Base-by-base conservation (phyloP, 2,329 filamentous ascomycete genomes). In the Fusarium oxysporum region DNA sequence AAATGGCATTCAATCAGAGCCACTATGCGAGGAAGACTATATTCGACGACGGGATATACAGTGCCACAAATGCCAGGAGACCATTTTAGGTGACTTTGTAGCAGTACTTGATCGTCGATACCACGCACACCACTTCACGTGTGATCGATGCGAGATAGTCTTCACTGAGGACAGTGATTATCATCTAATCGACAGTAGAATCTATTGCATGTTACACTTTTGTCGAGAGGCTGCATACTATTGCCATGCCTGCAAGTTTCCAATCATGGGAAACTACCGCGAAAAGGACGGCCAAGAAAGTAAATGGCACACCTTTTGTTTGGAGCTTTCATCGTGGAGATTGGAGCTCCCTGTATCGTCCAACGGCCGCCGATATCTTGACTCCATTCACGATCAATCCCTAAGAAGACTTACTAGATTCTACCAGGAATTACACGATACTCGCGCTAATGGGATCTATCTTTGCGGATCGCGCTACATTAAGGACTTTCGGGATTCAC, bases 371-470 rank as follows among this genome's bases (percentile, higher is more conserved):
- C n/a, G 10, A 0, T 25, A 25, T 4, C 41, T 43, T 5, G 41
- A 1, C 5, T 23, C 9, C 9, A 43, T 43, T 17, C n/a, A 43
- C 0, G 41, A 43, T 8, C 6, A 17, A 1, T 8, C 41, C 1
- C 0, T 1, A 4, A 10, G 4, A 5, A 0, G 6, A 14, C 5
- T 23, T 0, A 17, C 14, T 9, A 11, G 1, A 1, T 11, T 3
- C 0, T 43, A 23, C 4, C 40, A 23, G n/a, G 5, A 23, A 1
- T 23, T 43, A 17, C 41, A 43, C n/a, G 16, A 43, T 43, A 17
- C 6, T 17, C n/a, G n/a, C 4, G n/a, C n/a, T 1, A 7, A 43
- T 7, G 14, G 3, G 0, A 23, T 43, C 3, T 43, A 17, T 7
- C 35, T 37, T 37, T 37, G 25, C 25, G 25, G 25, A 25, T 25